Evolutionary conservation across 1,284 basidiomycete genomes (phyloP).

Genomic region (Leccinum subrobustum): DNA sequence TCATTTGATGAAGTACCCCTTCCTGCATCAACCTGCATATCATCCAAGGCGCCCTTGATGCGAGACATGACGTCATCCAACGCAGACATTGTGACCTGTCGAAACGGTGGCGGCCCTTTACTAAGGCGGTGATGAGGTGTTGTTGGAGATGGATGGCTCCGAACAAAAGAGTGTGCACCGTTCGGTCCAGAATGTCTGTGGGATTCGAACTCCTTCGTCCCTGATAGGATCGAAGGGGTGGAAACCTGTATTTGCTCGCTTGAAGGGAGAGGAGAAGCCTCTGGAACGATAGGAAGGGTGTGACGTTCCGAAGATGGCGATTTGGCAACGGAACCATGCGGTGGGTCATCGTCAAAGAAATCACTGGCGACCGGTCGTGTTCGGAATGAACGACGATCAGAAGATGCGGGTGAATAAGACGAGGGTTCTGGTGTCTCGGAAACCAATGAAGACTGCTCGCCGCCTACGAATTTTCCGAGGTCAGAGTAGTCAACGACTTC

Average conservation of each 20-base stretch:
- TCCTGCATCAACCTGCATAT: constrained; percentile 53
- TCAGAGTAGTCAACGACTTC: constrained; percentile 79
- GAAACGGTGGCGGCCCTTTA: constrained; percentile 41
- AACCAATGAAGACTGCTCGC: constrained; percentile 20
- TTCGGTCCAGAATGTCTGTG: constrained; percentile 22
- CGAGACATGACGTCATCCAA: constrained; percentile 85
- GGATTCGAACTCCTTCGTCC: constrained; percentile 20
- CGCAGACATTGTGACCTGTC: constrained; percentile 71
- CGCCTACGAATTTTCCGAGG: constrained; percentile 63
- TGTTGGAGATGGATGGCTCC: constrained; percentile 21
- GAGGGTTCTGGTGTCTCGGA: constrained; percentile 16
- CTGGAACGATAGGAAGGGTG: constrained; percentile 20
- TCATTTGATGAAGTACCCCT: constrained; percentile 22
- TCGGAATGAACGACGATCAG: constrained; percentile 23
- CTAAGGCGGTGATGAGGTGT: constrained; percentile 29
- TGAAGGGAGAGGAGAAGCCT: constrained; percentile 12
- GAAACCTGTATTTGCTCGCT: constrained; percentile 11
- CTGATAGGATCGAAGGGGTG: constrained; percentile 7
- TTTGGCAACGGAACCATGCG: constrained; percentile 38
- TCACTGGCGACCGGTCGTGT: constrained; percentile 60
- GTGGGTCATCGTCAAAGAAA: constrained; percentile 56
- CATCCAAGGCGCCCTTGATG: constrained; percentile 81
- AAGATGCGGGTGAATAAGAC: constrained; percentile 18
- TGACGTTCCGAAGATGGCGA: constrained; percentile 21
- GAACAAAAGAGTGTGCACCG: constrained; percentile 13